Conservation (phyloP, 2,329 filamentous ascomycete species). For the Phyllosticta citriasiana region DNA sequence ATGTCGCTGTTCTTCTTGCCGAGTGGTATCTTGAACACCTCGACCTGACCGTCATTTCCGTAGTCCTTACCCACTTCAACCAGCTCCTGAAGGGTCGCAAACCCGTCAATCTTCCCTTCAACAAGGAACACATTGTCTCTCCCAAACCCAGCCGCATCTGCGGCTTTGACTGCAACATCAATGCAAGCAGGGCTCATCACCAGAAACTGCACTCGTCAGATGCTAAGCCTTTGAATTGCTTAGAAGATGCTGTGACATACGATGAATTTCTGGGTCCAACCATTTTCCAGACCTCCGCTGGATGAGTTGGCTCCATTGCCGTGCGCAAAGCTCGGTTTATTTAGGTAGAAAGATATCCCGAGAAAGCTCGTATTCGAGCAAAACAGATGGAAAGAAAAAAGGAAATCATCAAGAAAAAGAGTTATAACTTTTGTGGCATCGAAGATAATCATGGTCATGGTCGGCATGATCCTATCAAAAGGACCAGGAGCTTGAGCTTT, state of each 20-base stretch:
- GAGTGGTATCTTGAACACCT: constrained; percentile 39
- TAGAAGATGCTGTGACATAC: constrained; percentile 16
- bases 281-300: constrained; percentile 14
- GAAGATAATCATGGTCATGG: no score
- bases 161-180: constrained; percentile 45
- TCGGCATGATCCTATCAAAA: no score
- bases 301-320: no score
- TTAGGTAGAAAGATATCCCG: no score
- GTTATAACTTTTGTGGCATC: no score
- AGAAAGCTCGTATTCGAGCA: no score
- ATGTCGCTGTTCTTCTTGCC: constrained; percentile 48
- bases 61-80: constrained; percentile 34
- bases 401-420: no score
- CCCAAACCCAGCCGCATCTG: constrained; percentile 44
- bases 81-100: constrained; percentile 38
- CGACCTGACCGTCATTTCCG: constrained; percentile 35
- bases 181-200: constrained; percentile 48
- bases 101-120: constrained; percentile 43
- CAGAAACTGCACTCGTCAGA: constrained; percentile 37
- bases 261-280: constrained; percentile 32
- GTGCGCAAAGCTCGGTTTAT: no score
- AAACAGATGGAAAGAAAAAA: no score
- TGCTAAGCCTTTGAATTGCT: background rate
- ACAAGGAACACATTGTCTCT: constrained; percentile 46
- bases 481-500: no score